Base-by-base conservation (phyloP, 2,329 filamentous ascomycete genomes). In the Furcasterigmium sp. region DNA sequence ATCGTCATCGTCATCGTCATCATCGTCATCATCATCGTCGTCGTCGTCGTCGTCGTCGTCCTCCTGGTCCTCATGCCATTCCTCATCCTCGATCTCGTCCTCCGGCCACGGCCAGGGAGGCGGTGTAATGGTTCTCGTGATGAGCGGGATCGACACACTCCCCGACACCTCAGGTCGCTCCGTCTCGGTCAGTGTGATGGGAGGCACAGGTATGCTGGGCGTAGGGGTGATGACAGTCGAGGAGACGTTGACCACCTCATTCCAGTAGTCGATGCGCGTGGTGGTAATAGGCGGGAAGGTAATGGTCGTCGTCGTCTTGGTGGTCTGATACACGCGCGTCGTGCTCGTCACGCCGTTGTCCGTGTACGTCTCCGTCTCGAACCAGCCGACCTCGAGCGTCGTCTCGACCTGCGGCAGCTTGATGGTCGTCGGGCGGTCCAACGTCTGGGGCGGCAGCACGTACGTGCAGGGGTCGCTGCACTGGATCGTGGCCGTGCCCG, bases 361-460 rank as follows among this genome's bases (percentile, higher is more conserved):
- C 17, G 32, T 17, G 32, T 17, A 15, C 15, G 32, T 35, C n/a
- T 11, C 15, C 15, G 32, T 35, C n/a, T 35, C 15, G 9, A 35
- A 17, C n/a, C 15, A 18, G 9, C 32, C 32, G 18, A 35, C 15
- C 32, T 35, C 32, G 32, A 35, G 14, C 32, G 32, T 17, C n/a
- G 15, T 35, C n/a, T n/a, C 18, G n/a, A 10, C 17, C n/a, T n/a
- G 32, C 17, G 32, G 32, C n/a, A 35, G 18, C 10, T n/a, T 17
- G 8, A 35, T 35, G n/a, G 32, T 35, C n/a, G 32, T 17, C n/a
- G 32, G 32, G n/a, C 15, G 9, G 32, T 35, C 15, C n/a, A 35
- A 17, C 32, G 17, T 11, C 5, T 11, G 56, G 1, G 50, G 53
- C 1, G 55, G 55, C n/a, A 59, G 30, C 4, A 58, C 50, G 17